Evolutionary conservation across 495 filamentous ascomycete species (phyloP).

Genomic region (Penicillium egyptiacum): DNA sequence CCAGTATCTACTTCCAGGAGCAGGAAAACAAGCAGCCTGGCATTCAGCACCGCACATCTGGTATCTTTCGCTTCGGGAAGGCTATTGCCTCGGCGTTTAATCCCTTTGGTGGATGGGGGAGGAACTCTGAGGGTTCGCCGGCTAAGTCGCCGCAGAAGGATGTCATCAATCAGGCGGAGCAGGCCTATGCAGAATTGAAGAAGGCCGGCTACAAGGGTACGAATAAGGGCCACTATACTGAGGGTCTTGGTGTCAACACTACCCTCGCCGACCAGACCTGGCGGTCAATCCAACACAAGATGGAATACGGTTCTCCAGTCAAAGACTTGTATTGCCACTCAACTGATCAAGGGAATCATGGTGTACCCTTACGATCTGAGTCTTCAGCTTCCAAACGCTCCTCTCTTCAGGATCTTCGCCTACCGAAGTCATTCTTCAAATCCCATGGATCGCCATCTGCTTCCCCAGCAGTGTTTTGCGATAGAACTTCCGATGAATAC

Average conservation of each 20-base stretch:
- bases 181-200: conserved; percentile 63
- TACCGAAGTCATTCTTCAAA: conserved; percentile 34
- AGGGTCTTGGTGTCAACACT: conserved; percentile 24
- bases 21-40: conserved; percentile 30
- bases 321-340: background rate
- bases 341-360: conserved; percentile 1
- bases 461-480: conserved; percentile 13
- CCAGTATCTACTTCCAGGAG: conserved; percentile 54
- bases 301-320: conserved; percentile 27
- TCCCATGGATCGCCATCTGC: conserved; percentile 14
- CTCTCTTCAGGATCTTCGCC: conserved; percentile 43
- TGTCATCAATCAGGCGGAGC: conserved; percentile 50
- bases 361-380: conserved; percentile 20
- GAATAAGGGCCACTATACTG: conserved; percentile 39
- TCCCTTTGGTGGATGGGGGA: conserved; percentile 50
- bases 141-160: conserved; percentile 36
- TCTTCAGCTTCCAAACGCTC: conserved; percentile 35
- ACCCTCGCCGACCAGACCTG: conserved; percentile 39
- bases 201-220: conserved; percentile 55
- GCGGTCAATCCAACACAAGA: conserved; percentile 41
- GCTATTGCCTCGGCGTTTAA: conserved; percentile 56
- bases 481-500: conserved; percentile 31
- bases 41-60: conserved; percentile 35
- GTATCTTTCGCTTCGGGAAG: conserved; percentile 61
- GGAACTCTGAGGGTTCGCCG: conserved; percentile 26